Evolutionary conservation across 306 rosid genomes (phyloP).

Genomic region (Glycine soja): DNA sequence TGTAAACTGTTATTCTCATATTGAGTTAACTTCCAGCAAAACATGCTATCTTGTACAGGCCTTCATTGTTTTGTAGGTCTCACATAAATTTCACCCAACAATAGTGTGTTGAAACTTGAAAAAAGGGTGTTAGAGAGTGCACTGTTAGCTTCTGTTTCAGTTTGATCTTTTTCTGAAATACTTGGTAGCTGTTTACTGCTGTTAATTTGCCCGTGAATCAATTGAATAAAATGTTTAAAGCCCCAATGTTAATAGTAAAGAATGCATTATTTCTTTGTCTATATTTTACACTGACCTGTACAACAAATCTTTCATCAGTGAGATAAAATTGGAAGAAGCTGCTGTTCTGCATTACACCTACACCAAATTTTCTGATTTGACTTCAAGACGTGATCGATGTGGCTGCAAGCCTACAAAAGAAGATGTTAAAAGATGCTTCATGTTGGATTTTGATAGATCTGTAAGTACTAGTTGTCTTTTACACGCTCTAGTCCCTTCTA

Average conservation of each 20-base stretch:
- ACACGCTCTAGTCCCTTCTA: slow-evolving; percentile 15
- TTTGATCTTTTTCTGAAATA: slow-evolving; percentile 22
- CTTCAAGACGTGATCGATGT: slow-evolving; percentile 72
- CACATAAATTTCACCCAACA: neutral
- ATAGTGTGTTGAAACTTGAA: slow-evolving; percentile 3
- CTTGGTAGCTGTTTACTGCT: slow-evolving; percentile 4
- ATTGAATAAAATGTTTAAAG: slow-evolving; percentile 14
- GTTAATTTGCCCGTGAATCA: slow-evolving; percentile 21
- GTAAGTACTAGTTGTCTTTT: slow-evolving; percentile 52
- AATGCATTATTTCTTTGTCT: slow-evolving; percentile 8
- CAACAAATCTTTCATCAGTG: slow-evolving; percentile 46
- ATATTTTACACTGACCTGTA: slow-evolving; percentile 24
- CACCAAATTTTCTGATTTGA: slow-evolving; percentile 69
- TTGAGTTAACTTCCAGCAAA: slow-evolving; percentile 31
- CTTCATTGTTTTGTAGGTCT: neutral
- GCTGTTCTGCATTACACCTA: slow-evolving; percentile 71
- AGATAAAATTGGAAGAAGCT: slow-evolving; percentile 66
- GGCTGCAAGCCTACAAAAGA: slow-evolving; percentile 76
- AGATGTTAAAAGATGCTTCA: slow-evolving; percentile 75
- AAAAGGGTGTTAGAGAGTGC: neutral
- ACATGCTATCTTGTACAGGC: slow-evolving; percentile 2
- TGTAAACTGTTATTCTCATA: slow-evolving; percentile 30
- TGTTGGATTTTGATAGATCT: slow-evolving; percentile 71
- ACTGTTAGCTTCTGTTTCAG: neutral
- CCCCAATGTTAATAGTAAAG: slow-evolving; percentile 15